Conservation (phyloP, 768 basidiomycete genomes). For the Tylopilus subfusipes region DNA sequence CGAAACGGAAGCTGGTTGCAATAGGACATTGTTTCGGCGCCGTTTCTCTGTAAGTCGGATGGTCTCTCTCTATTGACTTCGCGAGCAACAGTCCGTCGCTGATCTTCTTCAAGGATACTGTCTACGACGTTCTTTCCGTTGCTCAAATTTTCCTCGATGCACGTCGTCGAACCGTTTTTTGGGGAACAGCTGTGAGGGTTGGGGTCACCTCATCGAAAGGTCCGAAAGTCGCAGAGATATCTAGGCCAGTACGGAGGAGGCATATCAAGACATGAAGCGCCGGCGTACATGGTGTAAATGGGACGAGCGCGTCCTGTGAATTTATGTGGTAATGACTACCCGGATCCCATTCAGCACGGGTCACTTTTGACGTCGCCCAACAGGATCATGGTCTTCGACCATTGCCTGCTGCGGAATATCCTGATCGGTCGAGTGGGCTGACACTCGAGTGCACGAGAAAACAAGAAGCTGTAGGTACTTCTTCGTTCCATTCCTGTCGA, state of each 20-base stretch:
- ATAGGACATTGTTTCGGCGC: conserved; percentile 8
- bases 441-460: no score
- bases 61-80: no score
- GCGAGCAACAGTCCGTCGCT: background rate
- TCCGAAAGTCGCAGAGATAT: background rate
- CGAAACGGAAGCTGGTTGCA: conserved; percentile 1
- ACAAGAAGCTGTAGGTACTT: no score
- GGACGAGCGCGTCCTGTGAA: background rate
- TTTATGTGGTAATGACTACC: background rate
- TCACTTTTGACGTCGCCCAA: no score
- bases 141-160: conserved; percentile 8
- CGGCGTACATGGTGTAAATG: background rate
- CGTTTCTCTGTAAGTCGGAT: background rate
- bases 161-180: background rate
- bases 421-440: no score
- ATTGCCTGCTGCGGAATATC: no score
- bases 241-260: background rate
- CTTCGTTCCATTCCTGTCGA: no score
- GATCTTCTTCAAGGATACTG: background rate
- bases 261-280: background rate
- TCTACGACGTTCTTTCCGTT: background rate
- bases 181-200: background rate
- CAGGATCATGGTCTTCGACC: no score
- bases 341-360: no score
- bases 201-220: background rate